phyloP scores from a whole-genome alignment of 176 grass and related monocot genomes.

The Bothriochloa decipiens region DNA sequence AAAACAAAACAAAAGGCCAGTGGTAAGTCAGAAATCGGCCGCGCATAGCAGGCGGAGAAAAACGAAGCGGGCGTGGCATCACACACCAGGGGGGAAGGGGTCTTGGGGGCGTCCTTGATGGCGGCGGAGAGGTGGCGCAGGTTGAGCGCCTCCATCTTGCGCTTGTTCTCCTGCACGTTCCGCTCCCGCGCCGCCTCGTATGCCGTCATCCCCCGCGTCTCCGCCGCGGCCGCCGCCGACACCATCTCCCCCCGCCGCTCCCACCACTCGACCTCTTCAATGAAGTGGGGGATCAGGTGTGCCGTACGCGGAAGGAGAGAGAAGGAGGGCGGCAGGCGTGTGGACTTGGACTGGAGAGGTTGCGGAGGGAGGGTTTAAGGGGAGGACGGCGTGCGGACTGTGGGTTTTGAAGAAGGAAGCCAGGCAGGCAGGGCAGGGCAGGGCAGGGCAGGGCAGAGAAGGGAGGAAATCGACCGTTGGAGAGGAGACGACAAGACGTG shows the following conservation, averaged over 20 bases:
- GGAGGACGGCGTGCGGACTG: neutral
- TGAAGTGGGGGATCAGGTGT: neutral
- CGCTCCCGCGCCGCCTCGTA: conserved; percentile 84
- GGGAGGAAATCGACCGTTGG: neutral
- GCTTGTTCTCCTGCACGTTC: conserved; percentile 93
- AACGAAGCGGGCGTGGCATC: neutral
- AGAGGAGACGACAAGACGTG: neutral
- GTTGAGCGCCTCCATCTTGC: conserved; percentile 95
- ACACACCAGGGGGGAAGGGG: conserved; percentile 55
- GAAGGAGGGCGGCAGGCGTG: neutral
- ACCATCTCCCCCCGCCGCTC: neutral
- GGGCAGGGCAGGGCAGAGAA: neutral
- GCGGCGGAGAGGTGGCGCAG: conserved; percentile 71
- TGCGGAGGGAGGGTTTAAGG: neutral
- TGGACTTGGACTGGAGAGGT: neutral
- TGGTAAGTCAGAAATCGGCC: too few species aligned
- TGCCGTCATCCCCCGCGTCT: conserved; percentile 43
- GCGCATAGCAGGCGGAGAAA: too few species aligned
- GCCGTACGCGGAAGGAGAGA: neutral
- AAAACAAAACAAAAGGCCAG: neutral
- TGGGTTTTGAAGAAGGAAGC: neutral
- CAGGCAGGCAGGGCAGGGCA: too few species aligned
- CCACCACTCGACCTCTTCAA: neutral
- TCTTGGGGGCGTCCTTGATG: conserved; percentile 63
- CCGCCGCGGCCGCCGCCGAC: conserved; percentile 30